These are phyloP conservation scores for Adenanthera pavonina DNA, from an alignment of 306 rosid genomes.

Conservation along the genomic window DNA sequence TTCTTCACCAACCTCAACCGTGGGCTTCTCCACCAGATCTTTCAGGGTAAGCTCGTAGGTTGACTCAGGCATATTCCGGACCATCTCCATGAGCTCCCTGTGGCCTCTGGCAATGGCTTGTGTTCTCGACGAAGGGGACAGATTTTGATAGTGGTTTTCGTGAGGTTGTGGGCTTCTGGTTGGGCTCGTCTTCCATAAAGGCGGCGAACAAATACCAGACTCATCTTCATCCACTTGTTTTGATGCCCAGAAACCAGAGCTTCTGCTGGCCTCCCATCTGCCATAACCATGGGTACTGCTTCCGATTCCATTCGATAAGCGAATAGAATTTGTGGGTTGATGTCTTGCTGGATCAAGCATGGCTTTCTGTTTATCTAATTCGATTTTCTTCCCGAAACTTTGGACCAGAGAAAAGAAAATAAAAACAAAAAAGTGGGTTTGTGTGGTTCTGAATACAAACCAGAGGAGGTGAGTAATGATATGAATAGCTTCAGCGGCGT, in stretches of 20 bases:
- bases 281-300: conserved; percentile 5
- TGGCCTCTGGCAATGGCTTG: conserved; percentile 88
- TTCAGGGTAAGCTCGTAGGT: conserved; percentile 80
- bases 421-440: background rate
- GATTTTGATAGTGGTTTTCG: conserved; percentile 47
- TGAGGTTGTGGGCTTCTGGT: conserved; percentile 40
- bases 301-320: conserved; percentile 25
- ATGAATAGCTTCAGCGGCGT: conserved; percentile 36
- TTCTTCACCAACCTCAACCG: conserved; percentile 25
- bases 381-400: background rate
- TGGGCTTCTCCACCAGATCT: conserved; percentile 75
- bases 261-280: conserved; percentile 40
- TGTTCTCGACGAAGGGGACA: conserved; percentile 66
- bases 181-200: conserved; percentile 52
- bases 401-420: background rate
- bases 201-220: conserved; percentile 67
- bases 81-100: conserved; percentile 91
- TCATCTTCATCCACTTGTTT: conserved; percentile 16
- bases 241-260: conserved; percentile 38
- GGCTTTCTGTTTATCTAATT: conserved; percentile 5
- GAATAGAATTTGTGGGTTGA: conserved; percentile 49
- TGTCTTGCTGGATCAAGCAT: conserved; percentile 50
- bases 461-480: conserved; percentile 29
- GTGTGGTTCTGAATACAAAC: conserved; percentile 36
- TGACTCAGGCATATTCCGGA: conserved; percentile 79